phyloP scores from a whole-genome alignment of 306 rosid species.

The Malus sieversii region DNA sequence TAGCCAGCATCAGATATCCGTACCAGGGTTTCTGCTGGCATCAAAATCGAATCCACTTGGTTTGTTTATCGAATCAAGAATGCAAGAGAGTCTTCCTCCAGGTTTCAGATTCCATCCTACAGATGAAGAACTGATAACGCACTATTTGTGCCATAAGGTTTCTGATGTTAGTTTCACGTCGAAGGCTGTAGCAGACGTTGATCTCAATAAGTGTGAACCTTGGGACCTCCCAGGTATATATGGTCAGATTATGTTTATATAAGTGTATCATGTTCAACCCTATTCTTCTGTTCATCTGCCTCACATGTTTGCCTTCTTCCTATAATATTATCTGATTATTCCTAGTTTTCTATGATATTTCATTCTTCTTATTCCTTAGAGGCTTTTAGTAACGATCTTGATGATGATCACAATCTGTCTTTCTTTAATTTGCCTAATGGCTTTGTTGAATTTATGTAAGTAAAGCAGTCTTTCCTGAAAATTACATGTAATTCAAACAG shows the following conservation, averaged over 20 bases:
- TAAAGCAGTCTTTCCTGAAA: background rate
- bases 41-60: background rate
- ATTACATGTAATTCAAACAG: background rate
- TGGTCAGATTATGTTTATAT: background rate
- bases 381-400: background rate
- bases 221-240: constrained; percentile 92
- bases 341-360: background rate
- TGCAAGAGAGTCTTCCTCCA: constrained; percentile 83
- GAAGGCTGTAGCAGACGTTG: constrained; percentile 72
- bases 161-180: constrained; percentile 60
- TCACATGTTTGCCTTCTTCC: background rate
- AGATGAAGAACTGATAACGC: constrained; percentile 86
- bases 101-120: constrained; percentile 96
- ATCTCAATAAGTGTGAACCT: constrained; percentile 90
- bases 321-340: background rate
- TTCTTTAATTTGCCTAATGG: background rate
- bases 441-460: background rate
- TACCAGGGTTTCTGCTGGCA: background rate
- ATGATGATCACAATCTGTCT: background rate
- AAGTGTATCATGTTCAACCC: background rate
- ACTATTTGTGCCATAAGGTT: constrained; percentile 57
- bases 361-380: background rate
- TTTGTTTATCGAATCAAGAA: background rate
- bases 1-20: background rate
- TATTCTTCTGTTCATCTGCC: background rate